Evolutionary conservation across 495 filamentous ascomycete genomes (phyloP), one percentile per base, ranked within the genome.

Genomic region (Talaromyces adpressus): DNA sequence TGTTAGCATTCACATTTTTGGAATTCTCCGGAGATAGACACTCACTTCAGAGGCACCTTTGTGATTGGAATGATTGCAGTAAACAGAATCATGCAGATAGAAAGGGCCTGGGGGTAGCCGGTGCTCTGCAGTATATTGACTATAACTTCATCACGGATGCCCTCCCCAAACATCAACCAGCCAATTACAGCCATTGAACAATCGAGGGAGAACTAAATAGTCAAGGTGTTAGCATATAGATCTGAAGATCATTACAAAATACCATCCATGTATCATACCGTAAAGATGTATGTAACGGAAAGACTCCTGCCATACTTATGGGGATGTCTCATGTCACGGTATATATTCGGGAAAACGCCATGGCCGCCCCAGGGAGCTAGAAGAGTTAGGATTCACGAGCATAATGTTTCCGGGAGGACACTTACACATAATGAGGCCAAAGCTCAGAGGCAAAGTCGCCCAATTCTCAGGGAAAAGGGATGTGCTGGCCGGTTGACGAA

Each of bases 281-380:
- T 96, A 73, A 97, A 97, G n/a, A 85, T 73, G 70, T 94, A 98
- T 1, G 93, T 96, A 47, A 87, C 82, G 69, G 88, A 85, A 20
- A 97, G 81, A 57, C 87, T 89, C 72, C 84, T 84, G 22, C 79
- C 81, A 72, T 94, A 98, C 69, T 91, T 94, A 53, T 89, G 81
- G 0, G 94, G 92, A 72, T 98, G 94, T 65, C 94, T 82, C 94
- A 98, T 98, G 75, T 98, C 94, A 59, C 92, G 84, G 72, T 97
- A 98, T 69, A 98, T 97, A 69, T 96, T 96, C 2, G 94, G 94
- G 70, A 98, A 97, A 29, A 98, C 94, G 60, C 86, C 84, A 71
- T 98, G 94, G 7, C 94, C 94, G 66, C 94, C 94, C 92, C 92
- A 98, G 1, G 93, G 92, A 25, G 92, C 82, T 84, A 62, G 11